Conservation (phyloP, 2,329 filamentous ascomycete genomes). For the Aureobasidium zeae region DNA sequence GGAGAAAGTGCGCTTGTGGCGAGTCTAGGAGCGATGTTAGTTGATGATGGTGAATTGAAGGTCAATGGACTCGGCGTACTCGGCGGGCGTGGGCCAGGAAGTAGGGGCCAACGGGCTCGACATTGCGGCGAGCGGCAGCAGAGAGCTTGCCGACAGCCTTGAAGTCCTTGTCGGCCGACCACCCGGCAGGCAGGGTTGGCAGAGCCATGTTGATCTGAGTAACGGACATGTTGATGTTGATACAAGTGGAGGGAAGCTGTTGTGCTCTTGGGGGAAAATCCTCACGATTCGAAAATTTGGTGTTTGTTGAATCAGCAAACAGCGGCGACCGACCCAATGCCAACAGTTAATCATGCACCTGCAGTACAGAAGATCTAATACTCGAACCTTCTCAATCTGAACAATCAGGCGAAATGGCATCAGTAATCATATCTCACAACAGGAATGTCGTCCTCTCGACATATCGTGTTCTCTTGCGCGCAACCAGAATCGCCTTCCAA, state of each 20-base stretch:
- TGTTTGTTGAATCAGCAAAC: background rate
- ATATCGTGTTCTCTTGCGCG: constrained; percentile 73
- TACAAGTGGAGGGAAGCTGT: background rate
- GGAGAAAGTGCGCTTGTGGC: constrained; percentile 95
- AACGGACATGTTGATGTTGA: constrained; percentile 49
- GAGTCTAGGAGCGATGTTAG: constrained; percentile 34
- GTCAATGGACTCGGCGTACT: constrained; percentile 35
- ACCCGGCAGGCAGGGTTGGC: constrained; percentile 67
- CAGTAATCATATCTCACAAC: constrained; percentile 18
- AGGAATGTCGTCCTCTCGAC: constrained; percentile 58
- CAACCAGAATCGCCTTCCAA: constrained; percentile 72
- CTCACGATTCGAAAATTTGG: constrained; percentile 14
- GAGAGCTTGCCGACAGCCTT: constrained; percentile 72
- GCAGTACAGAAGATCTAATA: background rate
- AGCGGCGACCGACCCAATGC: background rate
- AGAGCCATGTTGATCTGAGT: constrained; percentile 57
- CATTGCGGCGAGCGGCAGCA: constrained; percentile 68
- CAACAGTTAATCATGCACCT: background rate
- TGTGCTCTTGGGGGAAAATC: constrained; percentile 3
- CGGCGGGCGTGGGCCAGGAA: constrained; percentile 96
- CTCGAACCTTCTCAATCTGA: background rate
- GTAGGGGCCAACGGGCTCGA: constrained; percentile 94
- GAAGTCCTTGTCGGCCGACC: constrained; percentile 86
- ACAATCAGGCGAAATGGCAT: background rate
- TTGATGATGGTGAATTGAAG: background rate